A percentile compares a stretch with the other conserved stretches of the same genome.
These are phyloP conservation scores for Ophiognomonia clavigignenti-juglandacearum DNA, from an alignment of 2,329 filamentous ascomycete species.

Conservation along the genomic window DNA sequence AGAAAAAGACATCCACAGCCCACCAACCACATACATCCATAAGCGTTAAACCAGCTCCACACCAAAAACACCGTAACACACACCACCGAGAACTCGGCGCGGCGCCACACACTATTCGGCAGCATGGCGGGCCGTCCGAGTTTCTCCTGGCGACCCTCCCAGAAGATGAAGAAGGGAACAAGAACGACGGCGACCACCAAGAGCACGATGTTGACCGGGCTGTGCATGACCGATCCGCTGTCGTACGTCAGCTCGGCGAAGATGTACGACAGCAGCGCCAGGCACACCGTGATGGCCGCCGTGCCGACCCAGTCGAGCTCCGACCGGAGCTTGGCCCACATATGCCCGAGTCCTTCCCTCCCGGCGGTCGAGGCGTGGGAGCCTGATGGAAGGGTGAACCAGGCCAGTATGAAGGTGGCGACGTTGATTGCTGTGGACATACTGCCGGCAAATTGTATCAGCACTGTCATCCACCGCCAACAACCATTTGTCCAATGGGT, in stretches of 20 bases:
- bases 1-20: too few relatives aligned
- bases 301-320: slow-evolving; percentile 52
- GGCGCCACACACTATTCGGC: slow-evolving; percentile 55
- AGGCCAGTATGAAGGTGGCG: slow-evolving; percentile 18
- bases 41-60: slow-evolving; percentile 39
- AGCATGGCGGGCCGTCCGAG: slow-evolving; percentile 48
- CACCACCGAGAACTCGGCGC: slow-evolving; percentile 47
- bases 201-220: slow-evolving; percentile 36
- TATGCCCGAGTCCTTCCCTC: slow-evolving; percentile 23
- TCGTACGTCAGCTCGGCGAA: slow-evolving; percentile 39
- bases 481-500: neutral
- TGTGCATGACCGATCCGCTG: slow-evolving; percentile 31
- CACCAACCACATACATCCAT: slow-evolving; percentile 31
- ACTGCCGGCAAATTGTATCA: neutral
- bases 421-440: slow-evolving; percentile 29
- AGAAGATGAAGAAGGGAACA: slow-evolving; percentile 46
- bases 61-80: slow-evolving; percentile 45
- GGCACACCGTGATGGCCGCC: slow-evolving; percentile 34
- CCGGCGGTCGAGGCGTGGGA: slow-evolving; percentile 24
- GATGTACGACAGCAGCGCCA: slow-evolving; percentile 47
- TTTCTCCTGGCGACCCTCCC: slow-evolving; percentile 47
- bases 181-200: slow-evolving; percentile 36
- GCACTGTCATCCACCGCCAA: neutral
- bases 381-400: slow-evolving; percentile 32
- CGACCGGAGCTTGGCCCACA: slow-evolving; percentile 21